These are phyloP conservation scores for Lepiota venenata DNA, from an alignment of 768 basidiomycete genomes.

Conservation along the genomic window DNA sequence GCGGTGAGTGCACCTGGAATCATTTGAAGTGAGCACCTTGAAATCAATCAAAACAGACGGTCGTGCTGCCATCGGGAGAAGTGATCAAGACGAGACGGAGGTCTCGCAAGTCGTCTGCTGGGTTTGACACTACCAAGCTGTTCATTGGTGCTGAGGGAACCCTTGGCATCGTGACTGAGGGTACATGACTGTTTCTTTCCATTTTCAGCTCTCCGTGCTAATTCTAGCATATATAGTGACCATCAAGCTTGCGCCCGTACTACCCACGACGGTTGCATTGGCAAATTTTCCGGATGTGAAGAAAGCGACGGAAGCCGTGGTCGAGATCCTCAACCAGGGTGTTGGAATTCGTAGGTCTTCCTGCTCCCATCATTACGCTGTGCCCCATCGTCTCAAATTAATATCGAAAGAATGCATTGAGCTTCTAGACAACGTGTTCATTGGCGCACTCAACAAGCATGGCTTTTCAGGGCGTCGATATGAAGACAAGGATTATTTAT, in stretches of 20 bases:
- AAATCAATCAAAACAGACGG: constrained; percentile 48
- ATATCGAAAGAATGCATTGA: constrained; percentile 70
- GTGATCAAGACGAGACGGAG: constrained; percentile 86
- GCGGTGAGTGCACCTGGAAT: constrained; percentile 38
- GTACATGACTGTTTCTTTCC: constrained; percentile 25
- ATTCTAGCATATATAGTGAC: constrained; percentile 55
- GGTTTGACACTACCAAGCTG: constrained; percentile 81
- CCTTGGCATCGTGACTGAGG: constrained; percentile 87
- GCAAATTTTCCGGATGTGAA: constrained; percentile 78
- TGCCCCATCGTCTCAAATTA: not conserved
- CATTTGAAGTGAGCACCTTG: not conserved
- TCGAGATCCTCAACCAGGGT: constrained; percentile 67
- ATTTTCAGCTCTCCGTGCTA: not conserved
- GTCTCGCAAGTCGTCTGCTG: constrained; percentile 82
- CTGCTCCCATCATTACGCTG: not conserved
- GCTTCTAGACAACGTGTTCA: constrained; percentile 69
- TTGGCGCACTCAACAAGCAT: constrained; percentile 56
- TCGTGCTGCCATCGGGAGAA: constrained; percentile 85
- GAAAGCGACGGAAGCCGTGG: constrained; percentile 70
- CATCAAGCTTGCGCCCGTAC: constrained; percentile 72
- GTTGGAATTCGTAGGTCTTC: constrained; percentile 67
- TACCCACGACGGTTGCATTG: constrained; percentile 81
- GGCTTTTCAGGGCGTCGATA: constrained; percentile 54
- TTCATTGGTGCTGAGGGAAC: constrained; percentile 84
- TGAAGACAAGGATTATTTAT: constrained; percentile 65